phyloP scores from a whole-genome alignment of 352 stramenopile species.

The Peronosclerospora sorghi region DNA sequence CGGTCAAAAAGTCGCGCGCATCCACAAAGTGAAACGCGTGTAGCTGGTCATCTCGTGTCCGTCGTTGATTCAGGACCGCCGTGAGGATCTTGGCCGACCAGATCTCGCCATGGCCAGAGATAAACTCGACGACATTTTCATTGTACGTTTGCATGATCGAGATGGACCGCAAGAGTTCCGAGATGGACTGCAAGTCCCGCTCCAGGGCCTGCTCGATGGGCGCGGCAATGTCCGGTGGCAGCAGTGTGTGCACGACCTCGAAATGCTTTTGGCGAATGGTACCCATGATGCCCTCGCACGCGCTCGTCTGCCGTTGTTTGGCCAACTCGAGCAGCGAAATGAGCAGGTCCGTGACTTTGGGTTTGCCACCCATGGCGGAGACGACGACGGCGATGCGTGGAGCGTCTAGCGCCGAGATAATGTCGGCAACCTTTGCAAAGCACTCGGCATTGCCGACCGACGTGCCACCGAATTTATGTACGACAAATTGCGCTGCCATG shows the following conservation, averaged over 20 bases:
- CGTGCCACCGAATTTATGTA: constrained; percentile 97
- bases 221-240: constrained; percentile 34
- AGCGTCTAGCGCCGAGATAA: constrained; percentile 36
- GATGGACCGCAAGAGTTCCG: constrained; percentile 76
- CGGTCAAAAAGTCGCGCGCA: constrained; percentile 81
- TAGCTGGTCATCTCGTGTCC: constrained; percentile 32
- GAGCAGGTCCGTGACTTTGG: constrained; percentile 93
- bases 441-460: constrained; percentile 89
- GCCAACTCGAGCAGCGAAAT: constrained; percentile 84
- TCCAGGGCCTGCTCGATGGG: constrained; percentile 53
- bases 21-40: constrained; percentile 87
- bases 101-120: constrained; percentile 93
- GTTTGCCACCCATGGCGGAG: constrained; percentile 93
- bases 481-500: constrained; percentile 68
- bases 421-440: constrained; percentile 79
- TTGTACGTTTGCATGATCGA: constrained; percentile 84
- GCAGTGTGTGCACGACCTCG: constrained; percentile 49
- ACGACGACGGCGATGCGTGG: constrained; percentile 82
- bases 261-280: constrained; percentile 73
- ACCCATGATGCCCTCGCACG: constrained; percentile 60
- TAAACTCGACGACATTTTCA: constrained; percentile 83
- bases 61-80: constrained; percentile 46
- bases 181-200: constrained; percentile 54
- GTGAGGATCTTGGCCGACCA: constrained; percentile 91
- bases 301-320: constrained; percentile 64